Evolutionary conservation across 257 asterid genomes (phyloP).

Genomic region (Fraxinus pennsylvanica): DNA sequence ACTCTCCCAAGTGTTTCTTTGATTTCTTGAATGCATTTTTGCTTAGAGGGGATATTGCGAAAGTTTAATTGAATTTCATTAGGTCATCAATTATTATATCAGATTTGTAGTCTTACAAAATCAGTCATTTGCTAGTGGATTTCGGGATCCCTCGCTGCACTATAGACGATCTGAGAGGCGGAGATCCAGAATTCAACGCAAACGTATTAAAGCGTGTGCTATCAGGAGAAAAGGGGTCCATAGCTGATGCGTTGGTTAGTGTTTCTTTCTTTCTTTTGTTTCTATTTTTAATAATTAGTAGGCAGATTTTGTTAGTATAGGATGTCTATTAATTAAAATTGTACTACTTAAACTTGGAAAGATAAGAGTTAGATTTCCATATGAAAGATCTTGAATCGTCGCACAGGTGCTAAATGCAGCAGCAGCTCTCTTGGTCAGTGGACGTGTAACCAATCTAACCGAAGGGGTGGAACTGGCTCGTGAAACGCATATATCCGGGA

Average conservation of each 20-base stretch:
- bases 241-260: constrained; percentile 83
- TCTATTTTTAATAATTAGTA: neutral
- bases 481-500: constrained; percentile 48
- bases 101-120: neutral
- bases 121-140: constrained; percentile 43
- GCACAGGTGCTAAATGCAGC: constrained; percentile 53
- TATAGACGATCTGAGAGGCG: constrained; percentile 61
- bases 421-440: constrained; percentile 53
- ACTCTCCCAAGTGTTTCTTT: neutral
- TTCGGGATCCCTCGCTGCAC: constrained; percentile 83
- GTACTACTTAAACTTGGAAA: neutral
- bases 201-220: constrained; percentile 59
- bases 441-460: constrained; percentile 37
- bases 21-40: neutral
- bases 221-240: constrained; percentile 71
- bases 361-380: neutral
- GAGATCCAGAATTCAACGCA: constrained; percentile 71
- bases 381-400: neutral
- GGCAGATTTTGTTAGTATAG: neutral
- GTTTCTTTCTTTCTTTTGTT: neutral
- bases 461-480: constrained; percentile 54
- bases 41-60: neutral
- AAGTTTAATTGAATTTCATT: neutral
- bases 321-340: neutral
- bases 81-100: neutral